Base-by-base conservation (phyloP, 345 rosid species). In the rapeseed (Brassica napus) region DNA sequence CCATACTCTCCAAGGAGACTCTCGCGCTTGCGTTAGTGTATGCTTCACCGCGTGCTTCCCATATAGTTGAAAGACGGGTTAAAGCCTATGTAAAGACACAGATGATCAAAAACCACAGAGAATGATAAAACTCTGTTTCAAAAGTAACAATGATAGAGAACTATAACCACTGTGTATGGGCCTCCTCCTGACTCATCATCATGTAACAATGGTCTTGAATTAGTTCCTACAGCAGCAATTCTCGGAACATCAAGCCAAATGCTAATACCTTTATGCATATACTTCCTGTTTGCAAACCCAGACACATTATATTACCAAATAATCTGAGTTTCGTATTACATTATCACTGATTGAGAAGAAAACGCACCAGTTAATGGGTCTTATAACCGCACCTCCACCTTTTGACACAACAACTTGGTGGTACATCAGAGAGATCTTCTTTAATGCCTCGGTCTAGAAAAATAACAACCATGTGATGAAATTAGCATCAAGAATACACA, bases 201-300 rank as follows among this genome's bases (percentile, higher is more conserved):
- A 65, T 88, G 87, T 86, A 94, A 76, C 85, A 94, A 93, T 68
- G 98, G 98, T 68, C 98, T 92, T 80, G 98, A 91, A 62, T 75
- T 18, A 8, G 98, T 94, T 72, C 98, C 98, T 16, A 92, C 93
- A 31, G 96, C 87, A n/a, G 92, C 89, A 55, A 94, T 92, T 82
- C 98, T 92, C 26, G 99, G 99, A 77, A 93, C 99, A 86, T 93
- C 98, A 70, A 94, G 81, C 97, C 97, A 94, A 60, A 94, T 89
- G 79, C 87, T 89, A 74, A 94, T 82, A 15, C 98, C 98, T 75
- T 86, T 88, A 8, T 82, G 85, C 98, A 94, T 94, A 78, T 85
- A 79, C 76, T 76, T 85, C 98, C 98, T 94, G 82, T 30, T 12
- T 35, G 37, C 26, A 64, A 69, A 15, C 6, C 6, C 35, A 21